A percentile compares a stretch with the other conserved stretches of the same genome.
These are phyloP conservation scores for Ascoidea tarda DNA, from an alignment of 805 yeast genomes.

Conservation along the genomic window DNA sequence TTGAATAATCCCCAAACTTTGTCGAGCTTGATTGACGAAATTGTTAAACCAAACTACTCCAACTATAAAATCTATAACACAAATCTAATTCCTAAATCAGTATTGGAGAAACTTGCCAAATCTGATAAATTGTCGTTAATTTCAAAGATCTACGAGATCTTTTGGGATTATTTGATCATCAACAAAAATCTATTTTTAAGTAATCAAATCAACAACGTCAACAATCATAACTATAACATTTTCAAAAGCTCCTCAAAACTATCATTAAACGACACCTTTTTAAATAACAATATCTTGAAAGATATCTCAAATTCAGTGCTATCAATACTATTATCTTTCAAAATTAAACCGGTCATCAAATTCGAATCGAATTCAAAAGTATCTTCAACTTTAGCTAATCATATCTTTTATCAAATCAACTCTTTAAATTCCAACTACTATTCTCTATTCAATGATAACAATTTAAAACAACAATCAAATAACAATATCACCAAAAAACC, in stretches of 20 bases:
- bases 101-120: slow-evolving; percentile 79
- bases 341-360: slow-evolving; percentile 64
- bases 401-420: slow-evolving; percentile 40
- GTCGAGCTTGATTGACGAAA: slow-evolving; percentile 44
- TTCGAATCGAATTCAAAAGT: slow-evolving; percentile 58
- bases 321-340: slow-evolving; percentile 50
- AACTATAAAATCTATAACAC: slow-evolving; percentile 68
- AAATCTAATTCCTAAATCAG: slow-evolving; percentile 60
- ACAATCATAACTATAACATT: neutral
- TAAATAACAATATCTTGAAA: slow-evolving; percentile 6
- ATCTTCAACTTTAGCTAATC: slow-evolving; percentile 56
- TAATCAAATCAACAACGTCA: neutral
- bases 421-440: slow-evolving; percentile 14
- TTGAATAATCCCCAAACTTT: slow-evolving; percentile 53
- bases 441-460: slow-evolving; percentile 25
- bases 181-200: slow-evolving; percentile 46
- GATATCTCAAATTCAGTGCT: slow-evolving; percentile 14
- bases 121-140: slow-evolving; percentile 80
- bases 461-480: slow-evolving; percentile 16
- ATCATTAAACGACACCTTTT: slow-evolving; percentile 18
- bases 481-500: slow-evolving; percentile 67
- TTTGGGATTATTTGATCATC: slow-evolving; percentile 68
- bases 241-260: neutral
- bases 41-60: slow-evolving; percentile 66
- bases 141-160: slow-evolving; percentile 63